Evolutionary conservation across 139 green algal genomes (phyloP), one percentile per base, ranked within the genome.

Genomic region (Closterium sp.): DNA sequence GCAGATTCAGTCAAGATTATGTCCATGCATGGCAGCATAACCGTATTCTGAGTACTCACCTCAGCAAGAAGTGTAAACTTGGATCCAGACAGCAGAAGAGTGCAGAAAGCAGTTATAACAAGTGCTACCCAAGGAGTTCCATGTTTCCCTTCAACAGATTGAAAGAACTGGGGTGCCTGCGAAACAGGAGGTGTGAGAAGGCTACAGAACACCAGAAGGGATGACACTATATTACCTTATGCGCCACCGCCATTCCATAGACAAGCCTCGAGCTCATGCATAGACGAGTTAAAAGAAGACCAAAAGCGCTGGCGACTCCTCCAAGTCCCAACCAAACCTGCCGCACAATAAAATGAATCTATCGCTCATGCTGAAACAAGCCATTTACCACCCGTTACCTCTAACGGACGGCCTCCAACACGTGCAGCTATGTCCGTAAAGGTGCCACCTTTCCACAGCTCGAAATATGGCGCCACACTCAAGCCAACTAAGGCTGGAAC

Each of bases 381-480:
- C 17, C 17, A 79, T 27, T 24, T 70, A 9, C 62, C 62, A 13
- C 62, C 17, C 62, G 27, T 79, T 38, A 94, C 91, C 34, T 88
- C 89, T 24, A 94, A 89, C 38, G 28, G n/a, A 30, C 91, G 90
- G 6, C 92, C 92, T 19, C 92, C 92, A 91, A 94, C 62, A 22
- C 38, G 30, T 29, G n/a, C 30, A 87, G 92, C 92, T 10, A 94
- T 91, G n/a, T 38, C 31, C 24, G 91, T 91, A 90, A 93, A 94
- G 2, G 32, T 92, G 31, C 92, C 92, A 84, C 91, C 89, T 28
- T 92, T 32, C 92, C 92, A 94, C 31, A 90, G 31, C 19, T 30
- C 31, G 22, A 79, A 85, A 24, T 94, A 34, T 28, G 89, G 62
- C 27, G 94, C 29, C n/a, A 94, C 90, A 31, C 92, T 94, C 24